phyloP scores from a whole-genome alignment of 495 filamentous ascomycete genomes.

The Penicillium angulare region DNA sequence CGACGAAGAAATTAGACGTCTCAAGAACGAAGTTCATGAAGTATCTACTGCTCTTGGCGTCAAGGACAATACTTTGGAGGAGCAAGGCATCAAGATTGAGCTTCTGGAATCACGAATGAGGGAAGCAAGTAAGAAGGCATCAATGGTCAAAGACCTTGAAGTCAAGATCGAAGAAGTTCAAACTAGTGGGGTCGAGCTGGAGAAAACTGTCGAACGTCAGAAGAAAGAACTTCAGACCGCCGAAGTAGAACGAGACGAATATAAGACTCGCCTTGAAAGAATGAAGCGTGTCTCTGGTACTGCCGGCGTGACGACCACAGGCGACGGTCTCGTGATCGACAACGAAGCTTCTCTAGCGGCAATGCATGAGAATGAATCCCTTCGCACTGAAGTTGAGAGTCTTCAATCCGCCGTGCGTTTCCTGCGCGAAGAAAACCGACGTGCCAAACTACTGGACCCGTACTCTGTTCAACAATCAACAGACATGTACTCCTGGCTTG shows the following conservation, averaged over 20 bases:
- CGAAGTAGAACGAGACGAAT: conserved; percentile 68
- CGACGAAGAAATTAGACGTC: conserved; percentile 71
- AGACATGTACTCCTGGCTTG: conserved; percentile 56
- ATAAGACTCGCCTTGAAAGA: conserved; percentile 67
- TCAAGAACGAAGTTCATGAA: conserved; percentile 73
- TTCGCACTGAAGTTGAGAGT: conserved; percentile 65
- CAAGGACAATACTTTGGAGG: conserved; percentile 91
- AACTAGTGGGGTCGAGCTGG: conserved; percentile 30
- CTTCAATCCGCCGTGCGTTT: conserved; percentile 77
- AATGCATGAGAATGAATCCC: conserved; percentile 70
- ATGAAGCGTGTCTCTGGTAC: conserved; percentile 47
- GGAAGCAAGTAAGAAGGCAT: conserved; percentile 51
- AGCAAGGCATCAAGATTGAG: conserved; percentile 68
- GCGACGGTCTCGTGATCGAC: conserved; percentile 43
- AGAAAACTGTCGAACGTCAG: conserved; percentile 36
- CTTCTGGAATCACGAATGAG: conserved; percentile 54
- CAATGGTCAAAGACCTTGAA: conserved; percentile 50
- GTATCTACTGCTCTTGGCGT: conserved; percentile 62
- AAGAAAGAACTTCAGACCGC: conserved; percentile 48
- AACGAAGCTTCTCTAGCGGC: conserved; percentile 50
- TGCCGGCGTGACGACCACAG: conserved; percentile 45
- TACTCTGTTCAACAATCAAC: conserved; percentile 54
- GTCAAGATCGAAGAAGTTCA: conserved; percentile 63
- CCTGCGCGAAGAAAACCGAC: conserved; percentile 73
- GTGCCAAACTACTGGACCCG: conserved; percentile 60